Conservation (phyloP, 306 rosid genomes). For the Canavalia ensiformis region DNA sequence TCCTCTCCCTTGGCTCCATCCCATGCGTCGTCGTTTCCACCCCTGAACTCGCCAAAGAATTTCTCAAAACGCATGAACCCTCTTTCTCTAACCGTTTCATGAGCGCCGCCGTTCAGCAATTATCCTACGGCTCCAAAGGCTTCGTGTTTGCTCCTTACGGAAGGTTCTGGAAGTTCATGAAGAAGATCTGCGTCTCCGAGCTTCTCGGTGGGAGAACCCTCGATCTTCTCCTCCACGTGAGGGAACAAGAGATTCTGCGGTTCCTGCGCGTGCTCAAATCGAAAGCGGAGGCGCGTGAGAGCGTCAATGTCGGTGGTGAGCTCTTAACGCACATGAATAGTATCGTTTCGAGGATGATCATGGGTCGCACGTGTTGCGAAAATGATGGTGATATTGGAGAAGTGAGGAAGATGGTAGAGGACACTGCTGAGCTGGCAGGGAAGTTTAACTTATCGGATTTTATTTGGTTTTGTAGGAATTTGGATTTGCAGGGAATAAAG, state of each 20-base stretch:
- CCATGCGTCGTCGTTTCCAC: slow-evolving; percentile 57
- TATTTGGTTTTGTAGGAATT: slow-evolving; percentile 62
- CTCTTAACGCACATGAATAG: slow-evolving; percentile 54
- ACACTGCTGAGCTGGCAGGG: slow-evolving; percentile 53
- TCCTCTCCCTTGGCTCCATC: slow-evolving; percentile 57
- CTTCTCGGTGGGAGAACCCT: slow-evolving; percentile 65
- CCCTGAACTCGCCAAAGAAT: slow-evolving; percentile 55
- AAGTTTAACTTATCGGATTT: slow-evolving; percentile 64
- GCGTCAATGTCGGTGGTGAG: slow-evolving; percentile 57
- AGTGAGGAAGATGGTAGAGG: slow-evolving; percentile 57
- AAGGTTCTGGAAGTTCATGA: slow-evolving; percentile 68
- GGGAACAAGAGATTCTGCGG: slow-evolving; percentile 60
- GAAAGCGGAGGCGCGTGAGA: slow-evolving; percentile 50
- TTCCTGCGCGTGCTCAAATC: neutral
- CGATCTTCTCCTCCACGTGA: slow-evolving; percentile 49
- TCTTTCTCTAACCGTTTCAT: slow-evolving; percentile 53
- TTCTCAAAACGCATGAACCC: slow-evolving; percentile 59
- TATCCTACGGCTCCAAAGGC: slow-evolving; percentile 40
- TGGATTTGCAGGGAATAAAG: slow-evolving; percentile 64
- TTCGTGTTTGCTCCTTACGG: slow-evolving; percentile 56
- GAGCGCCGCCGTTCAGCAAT: neutral
- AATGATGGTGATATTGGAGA: slow-evolving; percentile 54
- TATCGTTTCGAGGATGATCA: slow-evolving; percentile 61
- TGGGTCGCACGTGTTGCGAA: slow-evolving; percentile 51
- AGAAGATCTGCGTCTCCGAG: slow-evolving; percentile 63